Evolutionary conservation across 169 alveolate genomes (phyloP), one percentile per base, ranked within the genome.

Genomic region (Cryptosporidium xiaoi): DNA sequence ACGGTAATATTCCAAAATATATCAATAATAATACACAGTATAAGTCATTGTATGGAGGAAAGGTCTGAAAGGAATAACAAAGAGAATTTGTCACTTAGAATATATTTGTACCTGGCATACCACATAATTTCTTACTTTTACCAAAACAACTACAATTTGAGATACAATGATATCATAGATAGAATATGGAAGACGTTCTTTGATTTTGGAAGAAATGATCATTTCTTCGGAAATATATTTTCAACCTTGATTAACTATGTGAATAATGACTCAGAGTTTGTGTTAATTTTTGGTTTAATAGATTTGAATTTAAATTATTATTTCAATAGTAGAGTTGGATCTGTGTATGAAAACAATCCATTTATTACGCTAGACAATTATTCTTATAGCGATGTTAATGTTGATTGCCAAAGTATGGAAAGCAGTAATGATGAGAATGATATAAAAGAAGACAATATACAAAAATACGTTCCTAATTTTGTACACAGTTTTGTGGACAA

Each of bases 1-100:
- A 56, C 58, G 87, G 87, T 77, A 1, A 13, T 77, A 8, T 77
- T 77, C 34, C 87, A 77, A 50, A 62, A 62, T 2, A 77, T 77
- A 20, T 20, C 51, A 1, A 77, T 58, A 44, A 40, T 18, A 20
- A 77, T 60, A 51, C 29, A 46, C 18, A 31, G 3, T 16, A 77
- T 60, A 34, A 60, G 46, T 18, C 66, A 53, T 24, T 51, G 67
- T 12, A 20, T 24, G 24, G 27, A 27, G 7, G 2, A 24, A 15
- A 64, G 12, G 33, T 55, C 31, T 6, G 50, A 62, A 62, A 62
- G 7, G 24, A 20, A n/a, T 8, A 53, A 48, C 10, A 51, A 53
- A 18, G 20, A 20, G 13, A 44, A 65, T 13, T 15, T 60, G 10
- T 27, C 71, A 40, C 24, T 60, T 3, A 77, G 40, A 40, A 40